Base-by-base conservation (phyloP, 768 basidiomycete genomes). In the Tephrocybe sp. region DNA sequence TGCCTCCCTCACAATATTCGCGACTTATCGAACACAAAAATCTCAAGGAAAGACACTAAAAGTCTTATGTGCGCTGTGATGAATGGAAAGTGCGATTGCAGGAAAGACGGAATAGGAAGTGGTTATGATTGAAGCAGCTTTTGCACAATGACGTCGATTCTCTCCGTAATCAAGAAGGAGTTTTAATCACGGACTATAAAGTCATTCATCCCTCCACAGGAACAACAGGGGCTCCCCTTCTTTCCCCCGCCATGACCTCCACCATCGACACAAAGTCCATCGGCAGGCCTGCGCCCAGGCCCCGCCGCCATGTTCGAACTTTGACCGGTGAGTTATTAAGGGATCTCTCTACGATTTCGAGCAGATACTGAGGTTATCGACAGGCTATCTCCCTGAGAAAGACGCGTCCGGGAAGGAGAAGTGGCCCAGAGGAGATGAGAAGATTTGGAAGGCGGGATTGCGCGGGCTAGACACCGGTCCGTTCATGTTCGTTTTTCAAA, bases 371-470 rank as follows among this genome's bases (percentile, higher is more conserved):
- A 42, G 29, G 18, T 16, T n/a, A 13, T 42, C 47, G 23, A 43
- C 42, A 92, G 90, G 86, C 13, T 91, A 90, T 61, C 68, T 85
- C 3, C 87, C 90, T 3, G 90, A 92, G 64, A 79, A 78, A 38
- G 88, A 91, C 60, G 82, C 76, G 3, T 64, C 74, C 38, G 90
- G 90, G 27, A 84, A 88, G 63, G 90, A 91, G 64, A 84, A 85
- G 66, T 93, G 90, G 90, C 90, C 90, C 25, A 75, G 74, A 53
- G 90, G 90, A 33, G 86, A 92, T 10, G 88, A 91, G 63, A 74
- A 75, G 46, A 73, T 73, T 1, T 91, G 89, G 89, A 88, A 82
- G 64, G 72, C 68, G 16, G 80, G 76, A 2, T 73, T 80, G 66
- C 75, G 86, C 45, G 67, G 64, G 8, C 66, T 85, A 43, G 79